phyloP scores from a whole-genome alignment of 805 yeast genomes.

The Starmerella vitae region DNA sequence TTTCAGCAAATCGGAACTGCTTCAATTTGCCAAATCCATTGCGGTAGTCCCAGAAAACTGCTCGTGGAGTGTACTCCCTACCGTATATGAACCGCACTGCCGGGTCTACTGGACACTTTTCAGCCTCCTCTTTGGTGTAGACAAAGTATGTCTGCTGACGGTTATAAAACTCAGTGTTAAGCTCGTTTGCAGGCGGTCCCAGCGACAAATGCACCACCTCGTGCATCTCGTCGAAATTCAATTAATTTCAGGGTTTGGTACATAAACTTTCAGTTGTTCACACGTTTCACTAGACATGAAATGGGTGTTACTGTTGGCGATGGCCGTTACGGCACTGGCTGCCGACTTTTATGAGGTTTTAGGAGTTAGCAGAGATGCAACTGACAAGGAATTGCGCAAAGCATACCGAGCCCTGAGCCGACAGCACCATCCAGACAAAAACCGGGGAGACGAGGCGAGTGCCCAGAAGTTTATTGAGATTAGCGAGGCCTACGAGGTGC shows the following conservation, averaged over 20 bases:
- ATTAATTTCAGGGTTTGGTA: neutral
- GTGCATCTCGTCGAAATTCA: conserved; percentile 34
- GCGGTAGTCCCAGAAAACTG: conserved; percentile 63
- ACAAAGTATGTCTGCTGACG: conserved; percentile 57
- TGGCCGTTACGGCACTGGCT: conserved; percentile 24
- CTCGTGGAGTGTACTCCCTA: conserved; percentile 64
- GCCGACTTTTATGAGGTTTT: conserved; percentile 41
- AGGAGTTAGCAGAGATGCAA: conserved; percentile 56
- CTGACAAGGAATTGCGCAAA: conserved; percentile 66
- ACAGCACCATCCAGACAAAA: conserved; percentile 91
- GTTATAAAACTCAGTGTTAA: conserved; percentile 71
- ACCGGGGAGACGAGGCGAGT: conserved; percentile 51
- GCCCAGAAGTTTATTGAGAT: conserved; percentile 77
- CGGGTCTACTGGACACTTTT: conserved; percentile 31
- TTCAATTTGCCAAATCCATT: conserved; percentile 52
- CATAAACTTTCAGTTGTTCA: neutral
- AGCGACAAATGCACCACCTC: conserved; percentile 62
- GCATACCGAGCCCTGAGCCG: conserved; percentile 74
- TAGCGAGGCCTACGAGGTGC: conserved; percentile 85
- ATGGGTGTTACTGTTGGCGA: conserved; percentile 3
- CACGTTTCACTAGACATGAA: conserved; percentile 1
- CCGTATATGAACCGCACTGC: conserved; percentile 36
- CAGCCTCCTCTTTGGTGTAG: conserved; percentile 28
- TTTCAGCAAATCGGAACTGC: neutral
- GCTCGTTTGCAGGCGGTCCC: conserved; percentile 61